Conservation (phyloP, 177 flowering plant genomes). For the Tripterygium wilfordii region DNA sequence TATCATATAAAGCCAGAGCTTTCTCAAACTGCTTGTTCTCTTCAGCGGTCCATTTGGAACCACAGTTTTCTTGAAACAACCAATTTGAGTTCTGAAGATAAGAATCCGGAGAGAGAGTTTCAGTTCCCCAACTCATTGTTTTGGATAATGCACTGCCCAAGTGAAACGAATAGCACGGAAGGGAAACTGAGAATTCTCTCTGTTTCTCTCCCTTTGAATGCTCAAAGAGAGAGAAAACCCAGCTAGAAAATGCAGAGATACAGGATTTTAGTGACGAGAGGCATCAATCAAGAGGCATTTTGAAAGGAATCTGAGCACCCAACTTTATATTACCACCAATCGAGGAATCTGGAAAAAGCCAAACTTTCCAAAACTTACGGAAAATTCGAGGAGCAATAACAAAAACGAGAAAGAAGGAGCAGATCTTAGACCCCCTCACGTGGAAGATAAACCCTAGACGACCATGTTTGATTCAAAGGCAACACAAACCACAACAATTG, state of each 20-base stretch:
- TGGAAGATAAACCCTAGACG: slow-evolving; percentile 20
- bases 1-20: slow-evolving; percentile 62
- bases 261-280: slow-evolving; percentile 19
- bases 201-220: slow-evolving; percentile 12
- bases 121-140: slow-evolving; percentile 47
- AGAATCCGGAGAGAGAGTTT: slow-evolving; percentile 32
- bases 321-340: slow-evolving; percentile 23
- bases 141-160: not conserved
- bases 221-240: slow-evolving; percentile 15
- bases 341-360: slow-evolving; percentile 49
- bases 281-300: slow-evolving; percentile 28
- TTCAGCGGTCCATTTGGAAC: slow-evolving; percentile 54
- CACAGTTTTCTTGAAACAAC: slow-evolving; percentile 41
- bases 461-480: slow-evolving; percentile 1
- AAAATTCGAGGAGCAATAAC: slow-evolving; percentile 12
- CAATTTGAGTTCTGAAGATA: slow-evolving; percentile 34
- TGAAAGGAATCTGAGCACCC: slow-evolving; percentile 31
- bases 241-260: slow-evolving; percentile 20
- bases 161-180: too few species aligned
- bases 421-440: slow-evolving; percentile 11
- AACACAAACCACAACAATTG: not conserved
- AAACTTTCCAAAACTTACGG: slow-evolving; percentile 30
- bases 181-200: too few species aligned
- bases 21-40: slow-evolving; percentile 80
- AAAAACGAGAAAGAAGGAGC: slow-evolving; percentile 2